phyloP scores from a whole-genome alignment of 345 rosid species.

The Stellera chamaejasme region DNA sequence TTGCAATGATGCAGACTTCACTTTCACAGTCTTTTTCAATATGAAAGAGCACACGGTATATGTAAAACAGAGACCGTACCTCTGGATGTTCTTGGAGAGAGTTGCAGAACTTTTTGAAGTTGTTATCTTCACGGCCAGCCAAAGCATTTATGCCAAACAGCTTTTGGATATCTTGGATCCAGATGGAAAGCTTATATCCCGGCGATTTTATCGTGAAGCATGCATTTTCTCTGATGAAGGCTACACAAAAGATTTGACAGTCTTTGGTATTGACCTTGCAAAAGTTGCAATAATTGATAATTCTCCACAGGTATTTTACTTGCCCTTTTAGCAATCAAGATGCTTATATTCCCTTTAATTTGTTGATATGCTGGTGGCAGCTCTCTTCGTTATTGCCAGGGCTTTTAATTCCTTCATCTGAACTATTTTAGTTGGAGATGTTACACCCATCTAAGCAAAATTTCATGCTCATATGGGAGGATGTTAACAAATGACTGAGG shows the following conservation, averaged over 20 bases:
- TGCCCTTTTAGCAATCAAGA: slow-evolving; percentile 4
- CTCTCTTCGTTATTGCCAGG: too few species aligned
- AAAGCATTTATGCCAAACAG: slow-evolving; percentile 81
- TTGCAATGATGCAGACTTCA: slow-evolving; percentile 73
- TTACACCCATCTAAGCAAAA: too few species aligned
- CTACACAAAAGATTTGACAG: slow-evolving; percentile 89
- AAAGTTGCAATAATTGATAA: slow-evolving; percentile 94
- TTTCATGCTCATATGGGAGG: too few species aligned
- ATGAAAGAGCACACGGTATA: slow-evolving; percentile 82
- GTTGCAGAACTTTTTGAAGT: slow-evolving; percentile 85
- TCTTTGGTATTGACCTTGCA: slow-evolving; percentile 90
- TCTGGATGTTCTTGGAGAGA: slow-evolving; percentile 69
- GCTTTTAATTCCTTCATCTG: too few species aligned
- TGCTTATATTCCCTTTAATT: too few species aligned
- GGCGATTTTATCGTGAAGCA: slow-evolving; percentile 74
- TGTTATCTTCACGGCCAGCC: slow-evolving; percentile 90
- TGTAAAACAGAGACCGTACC: slow-evolving; percentile 83
- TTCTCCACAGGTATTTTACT: slow-evolving; percentile 76
- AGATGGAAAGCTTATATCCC: slow-evolving; percentile 63
- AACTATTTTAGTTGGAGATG: too few species aligned
- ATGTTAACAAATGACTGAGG: too few species aligned
- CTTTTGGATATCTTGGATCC: slow-evolving; percentile 81
- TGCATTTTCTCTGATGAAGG: slow-evolving; percentile 81
- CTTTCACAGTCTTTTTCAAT: slow-evolving; percentile 77
- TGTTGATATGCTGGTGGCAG: too few species aligned